Conservation (phyloP, 306 rosid genomes). For the Datisca glomerata region DNA sequence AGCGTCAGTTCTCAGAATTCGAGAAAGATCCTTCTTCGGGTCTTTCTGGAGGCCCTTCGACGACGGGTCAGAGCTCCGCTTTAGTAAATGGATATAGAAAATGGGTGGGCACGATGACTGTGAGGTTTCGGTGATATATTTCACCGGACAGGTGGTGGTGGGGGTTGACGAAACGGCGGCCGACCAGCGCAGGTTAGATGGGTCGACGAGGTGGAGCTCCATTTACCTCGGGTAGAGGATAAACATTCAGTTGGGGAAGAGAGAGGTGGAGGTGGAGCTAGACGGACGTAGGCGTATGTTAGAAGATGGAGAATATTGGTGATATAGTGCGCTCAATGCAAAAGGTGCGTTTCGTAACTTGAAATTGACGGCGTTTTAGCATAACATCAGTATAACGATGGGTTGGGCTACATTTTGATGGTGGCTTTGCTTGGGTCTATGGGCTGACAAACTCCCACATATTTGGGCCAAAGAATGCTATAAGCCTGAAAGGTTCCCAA, state of each 20-base stretch:
- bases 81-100: slow-evolving; percentile 20
- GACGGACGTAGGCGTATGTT: background rate
- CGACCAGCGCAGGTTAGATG: slow-evolving; percentile 10
- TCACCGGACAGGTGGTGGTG: slow-evolving; percentile 16
- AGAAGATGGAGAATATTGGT: background rate
- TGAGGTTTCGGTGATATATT: slow-evolving; percentile 6
- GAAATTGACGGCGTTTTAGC: too few relatives aligned
- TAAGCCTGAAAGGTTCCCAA: too few relatives aligned
- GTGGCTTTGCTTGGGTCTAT: too few relatives aligned
- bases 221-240: background rate
- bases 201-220: slow-evolving; percentile 11
- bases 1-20: slow-evolving; percentile 75
- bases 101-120: slow-evolving; percentile 9
- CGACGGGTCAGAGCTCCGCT: slow-evolving; percentile 24
- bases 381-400: too few relatives aligned
- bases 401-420: too few relatives aligned
- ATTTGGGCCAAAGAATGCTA: too few relatives aligned
- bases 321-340: background rate
- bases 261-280: background rate
- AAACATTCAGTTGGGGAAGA: background rate
- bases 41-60: slow-evolving; percentile 40
- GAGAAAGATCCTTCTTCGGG: slow-evolving; percentile 51
- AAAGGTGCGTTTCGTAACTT: background rate
- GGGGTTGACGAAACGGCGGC: slow-evolving; percentile 15
- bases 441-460: too few relatives aligned